Base-by-base conservation (phyloP, 139 green algal genomes). In the Chlamydomonas applanata region DNA sequence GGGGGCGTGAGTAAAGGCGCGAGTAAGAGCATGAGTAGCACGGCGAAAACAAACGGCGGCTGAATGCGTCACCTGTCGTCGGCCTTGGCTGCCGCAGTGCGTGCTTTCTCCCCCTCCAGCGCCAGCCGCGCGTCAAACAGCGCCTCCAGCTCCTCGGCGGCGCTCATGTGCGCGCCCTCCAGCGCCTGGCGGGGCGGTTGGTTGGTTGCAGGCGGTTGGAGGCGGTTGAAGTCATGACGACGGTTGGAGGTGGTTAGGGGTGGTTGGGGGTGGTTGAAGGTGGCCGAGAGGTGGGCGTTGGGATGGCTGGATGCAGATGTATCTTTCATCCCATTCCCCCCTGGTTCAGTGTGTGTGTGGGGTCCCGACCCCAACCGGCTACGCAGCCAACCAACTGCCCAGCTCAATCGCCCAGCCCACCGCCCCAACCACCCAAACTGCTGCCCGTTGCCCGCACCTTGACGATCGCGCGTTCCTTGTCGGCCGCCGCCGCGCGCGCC, bases 71-170 rank as follows among this genome's bases (percentile, higher is more conserved):
- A 49, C 40, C 40, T 68, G 73, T 89, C 83, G 59, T 89, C 81
- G 1, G 64, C 70, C 30, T 59, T 56, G 1, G 69, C 57, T 11
- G 53, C 49, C 62, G 85, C 36, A 0, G 53, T 2, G 49, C 71
- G 62, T n/a, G 71, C 3, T 36, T 76, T 76, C 33, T 76, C 66
- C 14, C 27, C 44, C 73, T 83, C 79, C 35, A 86, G 62, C 74
- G 75, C 67, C 62, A 87, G 69, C 20, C 83, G 44, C 63, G 69
- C 56, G 29, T 87, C 83, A 40, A 79, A 89, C 46, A 87, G 62
- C 32, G 30, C 29, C 79, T 91, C 83, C 45, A 91, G 73, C 72
- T 88, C 80, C 73, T 91, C 86, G 24, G 83, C 79, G 1, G 80
- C 83, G 14, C 35, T 64, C 75, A 82, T 79, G 65, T 89, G 83